Conservation (phyloP, 2,329 filamentous ascomycete genomes). For the Escovopsis sp. region DNA sequence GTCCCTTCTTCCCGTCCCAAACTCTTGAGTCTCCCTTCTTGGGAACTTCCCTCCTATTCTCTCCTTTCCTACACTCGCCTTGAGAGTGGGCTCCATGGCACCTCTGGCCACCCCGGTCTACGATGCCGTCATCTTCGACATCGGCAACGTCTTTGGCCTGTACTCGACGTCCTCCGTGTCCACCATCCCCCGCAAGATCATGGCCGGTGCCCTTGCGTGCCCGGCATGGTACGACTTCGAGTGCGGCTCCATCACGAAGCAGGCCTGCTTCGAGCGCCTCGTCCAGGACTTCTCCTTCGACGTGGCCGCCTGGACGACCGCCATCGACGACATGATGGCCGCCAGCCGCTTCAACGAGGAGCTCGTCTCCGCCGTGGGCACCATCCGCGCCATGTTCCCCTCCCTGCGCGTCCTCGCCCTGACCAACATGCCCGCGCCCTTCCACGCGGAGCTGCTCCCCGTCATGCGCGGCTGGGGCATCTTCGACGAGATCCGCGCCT, state of each 20-base stretch:
- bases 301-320: neutral
- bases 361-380: neutral
- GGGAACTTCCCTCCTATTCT: too few species aligned
- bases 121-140: neutral
- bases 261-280: constrained; percentile 1
- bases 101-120: neutral
- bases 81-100: neutral
- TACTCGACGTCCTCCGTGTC: neutral
- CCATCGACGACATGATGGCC: neutral
- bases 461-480: constrained; percentile 1
- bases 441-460: neutral
- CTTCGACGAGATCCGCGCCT: constrained; percentile 1
- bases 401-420: neutral
- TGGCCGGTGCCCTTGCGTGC: constrained; percentile 1
- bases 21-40: too few species aligned
- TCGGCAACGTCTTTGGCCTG: neutral
- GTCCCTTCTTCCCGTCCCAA: too few species aligned
- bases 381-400: neutral
- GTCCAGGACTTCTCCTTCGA: neutral
- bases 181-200: neutral
- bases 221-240: constrained; percentile 3
- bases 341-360: neutral
- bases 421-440: constrained; percentile 1
- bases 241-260: neutral
- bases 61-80: too few species aligned